Evolutionary conservation across 2,329 filamentous ascomycete genomes (phyloP).

Genomic region (Hypoxylon sp.): DNA sequence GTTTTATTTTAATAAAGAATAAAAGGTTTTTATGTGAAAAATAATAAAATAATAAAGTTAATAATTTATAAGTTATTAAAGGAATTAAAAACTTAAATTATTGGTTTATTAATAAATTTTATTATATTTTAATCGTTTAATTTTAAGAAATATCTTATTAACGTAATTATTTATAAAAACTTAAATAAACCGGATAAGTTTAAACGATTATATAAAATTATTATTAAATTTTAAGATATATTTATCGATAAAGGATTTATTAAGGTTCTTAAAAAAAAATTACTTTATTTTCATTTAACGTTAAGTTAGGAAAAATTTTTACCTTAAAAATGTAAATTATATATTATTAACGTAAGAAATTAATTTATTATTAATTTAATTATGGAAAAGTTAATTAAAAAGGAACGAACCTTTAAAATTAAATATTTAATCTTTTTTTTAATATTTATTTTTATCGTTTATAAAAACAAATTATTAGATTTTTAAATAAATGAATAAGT

Average conservation of each 20-base stretch:
- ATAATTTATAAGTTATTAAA: too few relatives aligned
- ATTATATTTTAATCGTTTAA: too few relatives aligned
- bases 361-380: constrained; percentile 8
- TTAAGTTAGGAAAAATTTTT: neutral
- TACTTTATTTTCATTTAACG: constrained; percentile 3
- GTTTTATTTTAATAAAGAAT: too few relatives aligned
- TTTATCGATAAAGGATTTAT: constrained; percentile 18
- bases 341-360: constrained; percentile 14
- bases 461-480: constrained; percentile 2
- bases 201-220: constrained; percentile 5
- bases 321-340: constrained; percentile 10
- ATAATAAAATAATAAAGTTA: too few relatives aligned
- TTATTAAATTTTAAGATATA: constrained; percentile 7
- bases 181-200: constrained; percentile 1
- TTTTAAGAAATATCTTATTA: constrained; percentile 1
- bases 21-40: too few relatives aligned
- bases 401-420: neutral
- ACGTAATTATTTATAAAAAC: constrained; percentile 10
- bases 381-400: neutral
- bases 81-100: too few relatives aligned
- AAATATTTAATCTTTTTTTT: constrained; percentile 1
- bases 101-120: too few relatives aligned
- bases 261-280: constrained; percentile 2
- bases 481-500: constrained; percentile 5
- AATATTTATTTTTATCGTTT: constrained; percentile 16